Evolutionary conservation across 352 stramenopile species (phyloP).

Genomic region (Globisporangium spiculum): DNA sequence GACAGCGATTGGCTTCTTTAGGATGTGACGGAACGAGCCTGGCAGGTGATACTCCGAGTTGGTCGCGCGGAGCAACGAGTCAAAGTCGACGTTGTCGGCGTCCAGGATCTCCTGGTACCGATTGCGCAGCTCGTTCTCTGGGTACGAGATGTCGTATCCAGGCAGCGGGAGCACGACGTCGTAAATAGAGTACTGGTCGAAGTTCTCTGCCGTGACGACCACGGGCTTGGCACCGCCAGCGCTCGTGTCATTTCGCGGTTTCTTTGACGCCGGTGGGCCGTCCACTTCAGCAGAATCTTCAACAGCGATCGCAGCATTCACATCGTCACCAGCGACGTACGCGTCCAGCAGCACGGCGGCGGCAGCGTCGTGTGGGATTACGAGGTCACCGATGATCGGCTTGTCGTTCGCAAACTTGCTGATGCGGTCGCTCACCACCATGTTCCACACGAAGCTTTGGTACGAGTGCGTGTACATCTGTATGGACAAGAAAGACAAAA

Average conservation of each 20-base stretch:
- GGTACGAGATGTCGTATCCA: constrained; percentile 89
- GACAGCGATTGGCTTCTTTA: constrained; percentile 89
- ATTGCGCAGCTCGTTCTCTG: constrained; percentile 76
- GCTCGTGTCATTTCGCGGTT: constrained; percentile 30
- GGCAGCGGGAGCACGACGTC: constrained; percentile 97
- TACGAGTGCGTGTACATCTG: constrained; percentile 91
- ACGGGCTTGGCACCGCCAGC: constrained; percentile 15
- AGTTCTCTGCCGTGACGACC: constrained; percentile 88
- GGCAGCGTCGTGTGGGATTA: constrained; percentile 43
- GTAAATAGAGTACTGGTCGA: constrained; percentile 88
- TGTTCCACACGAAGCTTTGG: constrained; percentile 97
- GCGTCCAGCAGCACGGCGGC: constrained; percentile 21
- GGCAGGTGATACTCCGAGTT: constrained; percentile 91
- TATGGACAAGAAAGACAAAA: neutral
- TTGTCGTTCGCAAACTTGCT: constrained; percentile 58
- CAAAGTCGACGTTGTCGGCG: constrained; percentile 67
- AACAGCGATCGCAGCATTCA: neutral
- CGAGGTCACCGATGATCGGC: constrained; percentile 90
- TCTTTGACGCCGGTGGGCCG: constrained; percentile 29
- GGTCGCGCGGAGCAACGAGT: constrained; percentile 51
- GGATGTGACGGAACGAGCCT: constrained; percentile 92
- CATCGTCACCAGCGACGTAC: constrained; percentile 29
- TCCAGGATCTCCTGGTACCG: constrained; percentile 64
- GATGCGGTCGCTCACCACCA: constrained; percentile 87
- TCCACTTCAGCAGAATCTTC: constrained; percentile 19